Conservation (phyloP, 2,329 filamentous ascomycete genomes). For the Rhynchosporium agropyri region DNA sequence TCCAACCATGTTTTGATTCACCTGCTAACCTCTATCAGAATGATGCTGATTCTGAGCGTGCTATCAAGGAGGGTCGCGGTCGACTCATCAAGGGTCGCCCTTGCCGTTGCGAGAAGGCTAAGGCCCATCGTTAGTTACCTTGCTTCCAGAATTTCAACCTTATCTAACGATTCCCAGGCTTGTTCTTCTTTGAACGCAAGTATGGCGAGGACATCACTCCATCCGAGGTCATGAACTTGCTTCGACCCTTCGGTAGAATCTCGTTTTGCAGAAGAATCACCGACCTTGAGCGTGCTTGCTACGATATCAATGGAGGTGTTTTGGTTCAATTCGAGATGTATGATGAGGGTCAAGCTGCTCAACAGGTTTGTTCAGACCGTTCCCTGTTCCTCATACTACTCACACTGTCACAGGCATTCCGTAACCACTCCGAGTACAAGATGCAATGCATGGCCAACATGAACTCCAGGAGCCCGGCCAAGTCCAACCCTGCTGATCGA, state of each 20-base stretch:
- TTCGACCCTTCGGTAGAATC: constrained; percentile 51
- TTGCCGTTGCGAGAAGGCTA: constrained; percentile 62
- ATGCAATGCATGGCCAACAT: constrained; percentile 44
- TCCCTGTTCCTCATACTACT: constrained; percentile 13
- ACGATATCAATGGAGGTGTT: constrained; percentile 44
- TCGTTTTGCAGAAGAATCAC: constrained; percentile 34
- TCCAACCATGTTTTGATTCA: not conserved
- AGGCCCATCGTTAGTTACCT: constrained; percentile 56
- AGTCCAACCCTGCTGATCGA: constrained; percentile 24
- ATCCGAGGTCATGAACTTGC: constrained; percentile 49
- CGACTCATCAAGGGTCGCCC: constrained; percentile 56
- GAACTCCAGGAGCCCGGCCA: constrained; percentile 18
- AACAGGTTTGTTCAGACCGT: constrained; percentile 46
- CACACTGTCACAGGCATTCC: constrained; percentile 33
- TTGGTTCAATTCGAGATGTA: constrained; percentile 55
- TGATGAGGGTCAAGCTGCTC: constrained; percentile 53
- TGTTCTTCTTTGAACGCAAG: constrained; percentile 51
- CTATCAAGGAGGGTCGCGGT: constrained; percentile 52
- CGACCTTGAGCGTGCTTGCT: constrained; percentile 34
- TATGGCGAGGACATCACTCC: constrained; percentile 45
- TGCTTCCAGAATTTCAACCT: not conserved
- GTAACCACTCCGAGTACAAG: constrained; percentile 40
- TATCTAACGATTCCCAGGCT: constrained; percentile 45
- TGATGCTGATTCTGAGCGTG: constrained; percentile 52
- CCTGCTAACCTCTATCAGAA: constrained; percentile 46